A percentile compares a stretch with the other conserved stretches of the same genome.
Conservation (phyloP, 495 filamentous ascomycete species). For the Trichocladium antarcticum region DNA sequence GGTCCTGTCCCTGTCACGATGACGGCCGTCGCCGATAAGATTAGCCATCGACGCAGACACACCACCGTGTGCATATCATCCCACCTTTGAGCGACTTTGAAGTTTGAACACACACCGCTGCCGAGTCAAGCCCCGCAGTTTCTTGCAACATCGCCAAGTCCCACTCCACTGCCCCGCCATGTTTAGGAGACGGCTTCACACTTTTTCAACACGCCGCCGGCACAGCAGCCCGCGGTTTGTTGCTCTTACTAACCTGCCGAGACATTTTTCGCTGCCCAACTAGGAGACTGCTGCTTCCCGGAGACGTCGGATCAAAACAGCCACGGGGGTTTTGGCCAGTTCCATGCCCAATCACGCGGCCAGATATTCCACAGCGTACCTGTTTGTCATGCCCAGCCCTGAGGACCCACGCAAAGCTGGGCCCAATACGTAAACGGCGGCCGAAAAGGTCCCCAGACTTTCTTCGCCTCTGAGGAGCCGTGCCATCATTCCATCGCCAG, state of each 20-base stretch:
- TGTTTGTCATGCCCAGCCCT: slow-evolving; percentile 15
- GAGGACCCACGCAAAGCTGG: slow-evolving; percentile 11
- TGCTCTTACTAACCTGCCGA: too few relatives aligned
- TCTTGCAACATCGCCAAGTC: neutral
- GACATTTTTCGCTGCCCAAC: neutral
- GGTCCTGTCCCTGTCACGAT: too few relatives aligned
- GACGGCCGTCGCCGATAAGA: neutral
- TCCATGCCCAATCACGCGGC: slow-evolving; percentile 6
- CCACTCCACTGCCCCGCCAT: neutral
- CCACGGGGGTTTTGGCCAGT: neutral
- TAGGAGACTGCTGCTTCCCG: neutral
- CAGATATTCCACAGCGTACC: neutral
- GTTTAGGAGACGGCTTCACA: neutral
- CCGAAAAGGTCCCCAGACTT: too few relatives aligned
- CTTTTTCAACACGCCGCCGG: neutral
- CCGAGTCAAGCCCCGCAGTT: slow-evolving; percentile 1
- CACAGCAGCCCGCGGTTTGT: too few relatives aligned
- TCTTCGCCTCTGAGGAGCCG: too few relatives aligned
- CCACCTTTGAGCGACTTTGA: slow-evolving; percentile 6
- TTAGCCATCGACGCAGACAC: neutral
- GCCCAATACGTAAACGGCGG: slow-evolving; percentile 11
- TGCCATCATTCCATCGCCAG: too few relatives aligned
- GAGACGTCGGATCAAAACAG: neutral
- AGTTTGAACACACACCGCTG: slow-evolving; percentile 1
- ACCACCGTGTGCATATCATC: slow-evolving; percentile 5